Evolutionary conservation across 345 rosid species (phyloP).

Genomic region (Ailanthus altissimus): DNA sequence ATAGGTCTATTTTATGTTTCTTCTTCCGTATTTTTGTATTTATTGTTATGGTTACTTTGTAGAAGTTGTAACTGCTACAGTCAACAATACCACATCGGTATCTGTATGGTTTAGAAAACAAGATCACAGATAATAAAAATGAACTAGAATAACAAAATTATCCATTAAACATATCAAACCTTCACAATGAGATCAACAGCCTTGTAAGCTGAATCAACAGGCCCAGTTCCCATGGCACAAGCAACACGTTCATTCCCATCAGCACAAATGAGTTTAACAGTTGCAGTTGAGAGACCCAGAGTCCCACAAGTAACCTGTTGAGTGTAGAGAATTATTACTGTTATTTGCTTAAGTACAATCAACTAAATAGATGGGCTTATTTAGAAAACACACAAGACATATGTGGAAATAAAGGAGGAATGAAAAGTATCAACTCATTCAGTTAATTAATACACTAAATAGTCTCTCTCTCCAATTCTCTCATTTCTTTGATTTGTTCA

Average conservation of each 20-base stretch:
- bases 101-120: not conserved
- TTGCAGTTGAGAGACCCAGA: constrained; percentile 87
- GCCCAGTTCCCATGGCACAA: constrained; percentile 89
- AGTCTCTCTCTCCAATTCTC: not conserved
- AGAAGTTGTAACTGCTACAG: too few species aligned
- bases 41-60: too few species aligned
- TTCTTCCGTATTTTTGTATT: too few species aligned
- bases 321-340: not conserved
- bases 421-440: not conserved
- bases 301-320: constrained; percentile 91
- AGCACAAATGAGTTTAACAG: constrained; percentile 74
- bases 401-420: not conserved
- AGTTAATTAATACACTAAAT: not conserved
- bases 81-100: not conserved
- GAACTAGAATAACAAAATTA: not conserved
- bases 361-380: not conserved
- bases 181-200: constrained; percentile 85
- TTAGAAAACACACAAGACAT: not conserved
- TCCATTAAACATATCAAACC: constrained; percentile 39
- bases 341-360: not conserved
- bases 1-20: too few species aligned
- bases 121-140: not conserved
- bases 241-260: constrained; percentile 73
- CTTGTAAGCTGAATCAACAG: constrained; percentile 98
- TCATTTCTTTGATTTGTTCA: not conserved